Evolutionary conservation across 371 early-diverging fungal species (phyloP).

Genomic region (Actinomucor elegans): DNA sequence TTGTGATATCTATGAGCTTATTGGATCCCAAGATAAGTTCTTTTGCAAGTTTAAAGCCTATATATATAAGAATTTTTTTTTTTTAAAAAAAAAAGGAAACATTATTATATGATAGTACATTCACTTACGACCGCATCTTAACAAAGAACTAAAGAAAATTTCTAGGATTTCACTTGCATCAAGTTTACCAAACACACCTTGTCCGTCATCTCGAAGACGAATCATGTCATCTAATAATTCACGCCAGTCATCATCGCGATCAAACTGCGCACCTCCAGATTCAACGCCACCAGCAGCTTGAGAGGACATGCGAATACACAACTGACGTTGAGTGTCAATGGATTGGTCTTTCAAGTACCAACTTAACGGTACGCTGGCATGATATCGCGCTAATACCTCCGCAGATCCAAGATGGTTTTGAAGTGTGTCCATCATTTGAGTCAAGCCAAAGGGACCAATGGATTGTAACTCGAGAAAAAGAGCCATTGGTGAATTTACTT

Average conservation of each 20-base stretch:
- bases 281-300: slow-evolving; percentile 62
- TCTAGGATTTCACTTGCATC: slow-evolving; percentile 61
- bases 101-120: not conserved
- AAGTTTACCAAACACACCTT: slow-evolving; percentile 58
- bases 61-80: slow-evolving; percentile 4
- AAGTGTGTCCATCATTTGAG: slow-evolving; percentile 62
- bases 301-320: slow-evolving; percentile 67
- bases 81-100: not conserved
- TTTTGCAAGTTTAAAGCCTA: slow-evolving; percentile 68
- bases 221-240: slow-evolving; percentile 70
- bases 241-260: slow-evolving; percentile 72
- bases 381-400: slow-evolving; percentile 64
- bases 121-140: slow-evolving; percentile 70
- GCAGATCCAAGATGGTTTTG: slow-evolving; percentile 66
- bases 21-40: slow-evolving; percentile 58
- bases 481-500: slow-evolving; percentile 22
- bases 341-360: slow-evolving; percentile 61
- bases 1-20: slow-evolving; percentile 50
- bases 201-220: slow-evolving; percentile 48
- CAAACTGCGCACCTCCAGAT: slow-evolving; percentile 54
- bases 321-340: slow-evolving; percentile 50
- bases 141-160: slow-evolving; percentile 65
- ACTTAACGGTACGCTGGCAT: slow-evolving; percentile 55
- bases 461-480: slow-evolving; percentile 50
- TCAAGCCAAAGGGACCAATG: slow-evolving; percentile 47